Base-by-base conservation (phyloP, 2,329 filamentous ascomycete species). In the Aspergillus pseudoglaucus region DNA sequence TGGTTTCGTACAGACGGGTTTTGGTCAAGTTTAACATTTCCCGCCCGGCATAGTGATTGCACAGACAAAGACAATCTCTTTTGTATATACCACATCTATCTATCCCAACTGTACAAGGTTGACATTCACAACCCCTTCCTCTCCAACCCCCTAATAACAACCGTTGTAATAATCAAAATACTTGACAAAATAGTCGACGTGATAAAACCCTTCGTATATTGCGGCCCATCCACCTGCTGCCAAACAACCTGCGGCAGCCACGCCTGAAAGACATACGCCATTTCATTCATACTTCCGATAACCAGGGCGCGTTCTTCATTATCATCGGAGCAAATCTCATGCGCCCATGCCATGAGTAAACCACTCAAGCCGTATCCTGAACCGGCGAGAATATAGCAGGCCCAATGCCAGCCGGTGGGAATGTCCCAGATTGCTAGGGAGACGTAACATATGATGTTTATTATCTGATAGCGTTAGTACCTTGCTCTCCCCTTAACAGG, bases 221-320 rank as follows among this genome's bases (percentile, higher is more conserved):
- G 53, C 0, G 83, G 82, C 0, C 76, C 79, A 48, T 85, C 80
- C 0, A 82, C 72, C 58, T 83, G 79, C 65, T 82, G 78, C 83
- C 82, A 86, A 8, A 85, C 75, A 7, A 85, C 60, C 27, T 84
- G 72, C 6, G 84, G 84, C 38, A 88, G 61, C 83, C 83, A 87
- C 0, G 83, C 81, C 58, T 87, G 82, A 39, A 88, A 65, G 1
- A 85, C 81, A 50, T 86, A 85, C 0, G 82, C 83, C 69, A 87
- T 77, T 59, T 84, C 77, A 50, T 87, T 87, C 81, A 87, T 87
- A 14, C 73, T 68, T 0, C 74, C 83, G 0, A 83, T 76, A 0
- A 87, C 81, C 3, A 88, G 68, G 0, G 84, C 82, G 8, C 83
- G 71, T 65, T 87, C 83, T 62, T 87, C 83, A 47, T 82, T 79